phyloP scores from a whole-genome alignment of 768 basidiomycete genomes.

The Cystofilobasidium ferigula region DNA sequence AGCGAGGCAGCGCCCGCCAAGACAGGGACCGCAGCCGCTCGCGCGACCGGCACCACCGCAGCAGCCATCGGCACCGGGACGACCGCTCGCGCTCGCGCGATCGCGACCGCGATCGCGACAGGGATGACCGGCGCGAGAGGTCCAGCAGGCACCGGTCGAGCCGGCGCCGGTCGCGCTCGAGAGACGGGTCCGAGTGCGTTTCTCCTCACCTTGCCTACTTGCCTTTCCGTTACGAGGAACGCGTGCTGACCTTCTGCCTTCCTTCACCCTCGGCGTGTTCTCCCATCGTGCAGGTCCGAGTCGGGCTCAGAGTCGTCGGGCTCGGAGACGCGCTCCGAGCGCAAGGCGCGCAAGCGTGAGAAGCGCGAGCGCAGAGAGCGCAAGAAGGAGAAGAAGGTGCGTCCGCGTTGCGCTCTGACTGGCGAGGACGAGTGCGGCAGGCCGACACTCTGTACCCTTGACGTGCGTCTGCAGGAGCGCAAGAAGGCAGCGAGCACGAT shows the following conservation, averaged over 20 bases:
- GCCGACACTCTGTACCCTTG: constrained; percentile 1
- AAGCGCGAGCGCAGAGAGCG: constrained; percentile 27
- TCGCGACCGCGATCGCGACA: not conserved
- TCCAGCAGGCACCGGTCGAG: not conserved
- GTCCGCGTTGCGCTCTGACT: constrained; percentile 16
- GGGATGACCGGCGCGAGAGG: not conserved
- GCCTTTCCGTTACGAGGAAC: no score
- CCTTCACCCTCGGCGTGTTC: not conserved
- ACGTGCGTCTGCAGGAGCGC: constrained; percentile 44
- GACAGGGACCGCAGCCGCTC: no score
- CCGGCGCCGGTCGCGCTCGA: not conserved
- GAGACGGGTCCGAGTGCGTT: not conserved
- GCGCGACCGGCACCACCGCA: no score
- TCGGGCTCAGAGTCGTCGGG: constrained; percentile 29
- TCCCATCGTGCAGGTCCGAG: constrained; percentile 20
- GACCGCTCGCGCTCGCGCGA: not conserved
- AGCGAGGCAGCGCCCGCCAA: no score
- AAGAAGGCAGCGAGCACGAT: constrained; percentile 43
- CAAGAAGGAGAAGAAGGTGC: constrained; percentile 43
- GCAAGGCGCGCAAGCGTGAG: constrained; percentile 28
- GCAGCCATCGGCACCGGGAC: no score
- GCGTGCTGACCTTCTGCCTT: not conserved
- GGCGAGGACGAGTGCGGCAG: no score
- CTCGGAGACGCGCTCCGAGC: constrained; percentile 27
- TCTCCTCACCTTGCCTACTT: no score